Evolutionary conservation across 2,329 filamentous ascomycete genomes (phyloP).

Genomic region (Pseudogymnoascus sp.): DNA sequence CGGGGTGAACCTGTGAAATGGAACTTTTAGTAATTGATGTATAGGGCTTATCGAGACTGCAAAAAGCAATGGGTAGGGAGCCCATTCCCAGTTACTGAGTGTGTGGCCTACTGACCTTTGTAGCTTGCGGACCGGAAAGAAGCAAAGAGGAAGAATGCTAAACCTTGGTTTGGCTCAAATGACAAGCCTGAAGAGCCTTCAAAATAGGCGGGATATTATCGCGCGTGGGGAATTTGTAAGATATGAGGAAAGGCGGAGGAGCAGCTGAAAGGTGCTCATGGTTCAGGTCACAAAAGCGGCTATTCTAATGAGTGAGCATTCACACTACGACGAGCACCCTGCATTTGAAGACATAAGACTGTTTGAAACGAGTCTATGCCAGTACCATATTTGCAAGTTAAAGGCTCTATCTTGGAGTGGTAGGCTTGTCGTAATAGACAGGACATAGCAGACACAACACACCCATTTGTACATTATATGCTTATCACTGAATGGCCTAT

Average conservation of each 20-base stretch:
- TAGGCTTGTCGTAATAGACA: background rate
- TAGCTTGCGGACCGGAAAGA: constrained; percentile 41
- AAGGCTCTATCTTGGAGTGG: background rate
- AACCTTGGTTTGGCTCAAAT: constrained; percentile 21
- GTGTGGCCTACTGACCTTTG: background rate
- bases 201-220: background rate
- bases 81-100: background rate
- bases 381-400: background rate
- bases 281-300: background rate
- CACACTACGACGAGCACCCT: background rate
- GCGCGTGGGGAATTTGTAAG: background rate
- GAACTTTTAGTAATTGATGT: constrained; percentile 8
- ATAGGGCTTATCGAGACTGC: constrained; percentile 84
- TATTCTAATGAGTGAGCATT: background rate
- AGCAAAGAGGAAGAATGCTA: constrained; percentile 32
- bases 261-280: background rate
- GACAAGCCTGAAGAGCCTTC: background rate
- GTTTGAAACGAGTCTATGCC: background rate
- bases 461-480: background rate
- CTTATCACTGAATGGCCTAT: background rate
- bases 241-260: background rate
- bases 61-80: constrained; percentile 82
- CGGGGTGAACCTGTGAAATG: constrained; percentile 5
- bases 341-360: background rate
- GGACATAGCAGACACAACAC: background rate